Evolutionary conservation across 441 rosid species (phyloP).

Genomic region (Eutrema salsugineum): DNA sequence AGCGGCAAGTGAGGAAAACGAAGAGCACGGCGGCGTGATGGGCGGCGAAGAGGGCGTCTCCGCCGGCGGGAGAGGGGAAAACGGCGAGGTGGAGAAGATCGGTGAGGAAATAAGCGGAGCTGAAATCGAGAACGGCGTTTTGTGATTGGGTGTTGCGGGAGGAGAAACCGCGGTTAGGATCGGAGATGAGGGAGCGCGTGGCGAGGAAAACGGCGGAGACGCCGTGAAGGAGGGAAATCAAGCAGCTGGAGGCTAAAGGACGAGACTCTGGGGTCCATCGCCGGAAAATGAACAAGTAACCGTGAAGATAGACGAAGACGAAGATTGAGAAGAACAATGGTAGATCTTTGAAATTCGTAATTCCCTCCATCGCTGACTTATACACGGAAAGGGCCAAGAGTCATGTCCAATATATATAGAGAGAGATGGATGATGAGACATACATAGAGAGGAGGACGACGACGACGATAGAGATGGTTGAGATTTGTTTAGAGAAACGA

Average conservation of each 20-base stretch:
- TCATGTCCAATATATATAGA: background rate
- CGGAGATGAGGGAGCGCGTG: slow-evolving; percentile 46
- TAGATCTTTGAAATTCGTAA: slow-evolving; percentile 20
- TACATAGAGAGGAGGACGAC: background rate
- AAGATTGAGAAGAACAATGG: slow-evolving; percentile 57
- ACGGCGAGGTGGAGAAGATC: slow-evolving; percentile 72
- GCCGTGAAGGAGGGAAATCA: slow-evolving; percentile 78
- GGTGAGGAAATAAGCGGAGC: slow-evolving; percentile 76
- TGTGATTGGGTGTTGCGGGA: slow-evolving; percentile 54
- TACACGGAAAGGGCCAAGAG: background rate
- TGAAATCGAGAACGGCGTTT: slow-evolving; percentile 65
- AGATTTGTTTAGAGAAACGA: slow-evolving; percentile 24
- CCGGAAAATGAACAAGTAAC: slow-evolving; percentile 59
- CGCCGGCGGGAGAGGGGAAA: slow-evolving; percentile 48
- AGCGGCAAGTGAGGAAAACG: slow-evolving; percentile 81
- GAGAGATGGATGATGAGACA: background rate
- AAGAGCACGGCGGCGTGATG: slow-evolving; percentile 86
- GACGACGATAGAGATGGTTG: slow-evolving; percentile 28
- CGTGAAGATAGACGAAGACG: slow-evolving; percentile 48
- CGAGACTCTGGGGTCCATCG: slow-evolving; percentile 56
- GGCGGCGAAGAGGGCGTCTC: slow-evolving; percentile 73
- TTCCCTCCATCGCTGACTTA: slow-evolving; percentile 2
- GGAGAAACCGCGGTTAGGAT: slow-evolving; percentile 48
- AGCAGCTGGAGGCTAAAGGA: slow-evolving; percentile 80
- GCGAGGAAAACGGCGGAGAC: slow-evolving; percentile 71